phyloP scores from a whole-genome alignment of 129 eudicot species.

The Arctium lappa region DNA sequence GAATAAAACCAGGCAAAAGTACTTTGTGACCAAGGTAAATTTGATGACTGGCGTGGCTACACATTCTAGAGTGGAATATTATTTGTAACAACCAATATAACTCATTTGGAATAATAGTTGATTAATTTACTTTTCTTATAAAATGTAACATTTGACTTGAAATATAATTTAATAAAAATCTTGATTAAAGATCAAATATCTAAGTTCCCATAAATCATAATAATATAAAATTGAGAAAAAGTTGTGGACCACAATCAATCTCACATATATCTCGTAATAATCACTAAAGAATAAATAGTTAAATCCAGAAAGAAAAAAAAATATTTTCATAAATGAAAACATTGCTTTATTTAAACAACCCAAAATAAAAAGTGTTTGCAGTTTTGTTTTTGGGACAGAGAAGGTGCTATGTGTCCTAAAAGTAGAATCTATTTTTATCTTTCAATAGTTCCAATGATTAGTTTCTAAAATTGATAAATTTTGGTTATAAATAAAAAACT shows the following conservation, averaged over 20 bases:
- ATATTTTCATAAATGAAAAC: background rate
- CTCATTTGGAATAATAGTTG: background rate
- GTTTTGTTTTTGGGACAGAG: background rate
- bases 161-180: background rate
- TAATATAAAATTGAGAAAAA: background rate
- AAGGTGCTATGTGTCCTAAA: background rate
- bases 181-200: background rate
- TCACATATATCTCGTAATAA: background rate
- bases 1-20: background rate
- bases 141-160: background rate
- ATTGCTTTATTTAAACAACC: background rate
- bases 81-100: background rate
- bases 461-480: background rate
- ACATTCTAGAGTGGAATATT: background rate
- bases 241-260: background rate
- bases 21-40: background rate
- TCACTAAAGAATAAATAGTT: background rate
- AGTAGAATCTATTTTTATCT: background rate
- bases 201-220: background rate
- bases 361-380: background rate
- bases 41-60: background rate
- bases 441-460: background rate
- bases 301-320: background rate
- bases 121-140: background rate
- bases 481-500: background rate